Conservation (phyloP, 805 yeast species). For the Kodamaea jinghongensis region DNA sequence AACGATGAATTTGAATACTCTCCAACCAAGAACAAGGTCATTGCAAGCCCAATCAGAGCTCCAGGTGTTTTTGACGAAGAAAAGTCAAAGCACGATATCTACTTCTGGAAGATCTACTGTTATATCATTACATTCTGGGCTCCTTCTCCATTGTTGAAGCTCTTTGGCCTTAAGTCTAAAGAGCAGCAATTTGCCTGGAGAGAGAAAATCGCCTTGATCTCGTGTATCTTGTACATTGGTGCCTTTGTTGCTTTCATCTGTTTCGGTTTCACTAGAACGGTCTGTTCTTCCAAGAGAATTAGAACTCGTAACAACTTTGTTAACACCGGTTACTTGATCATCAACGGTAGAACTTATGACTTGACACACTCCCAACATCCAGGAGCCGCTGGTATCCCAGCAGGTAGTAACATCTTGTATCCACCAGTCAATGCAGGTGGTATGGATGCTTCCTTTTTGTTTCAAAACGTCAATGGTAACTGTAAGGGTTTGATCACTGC, state of each 20-base stretch:
- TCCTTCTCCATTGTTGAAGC: conserved; percentile 65
- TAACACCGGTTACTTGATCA: conserved; percentile 57
- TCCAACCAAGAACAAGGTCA: conserved; percentile 26
- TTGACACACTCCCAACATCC: conserved; percentile 75
- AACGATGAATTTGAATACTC: conserved; percentile 51
- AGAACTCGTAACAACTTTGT: conserved; percentile 65
- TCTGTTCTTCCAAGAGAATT: conserved; percentile 49
- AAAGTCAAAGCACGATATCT: conserved; percentile 25
- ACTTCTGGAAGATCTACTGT: conserved; percentile 82
- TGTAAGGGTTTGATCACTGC: conserved; percentile 79
- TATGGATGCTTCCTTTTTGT: conserved; percentile 75
- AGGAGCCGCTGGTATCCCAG: conserved; percentile 70
- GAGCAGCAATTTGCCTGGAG: conserved; percentile 96
- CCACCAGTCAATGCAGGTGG: conserved; percentile 91
- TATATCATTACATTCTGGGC: conserved; percentile 87
- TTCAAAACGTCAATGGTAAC: conserved; percentile 90
- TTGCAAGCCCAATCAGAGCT: conserved; percentile 18
- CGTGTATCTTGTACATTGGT: conserved; percentile 72
- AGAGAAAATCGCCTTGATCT: conserved; percentile 83
- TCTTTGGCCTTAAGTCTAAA: conserved; percentile 75
- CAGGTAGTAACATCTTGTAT: conserved; percentile 69
- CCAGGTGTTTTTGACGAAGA: conserved; percentile 15
- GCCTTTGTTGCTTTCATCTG: conserved; percentile 81
- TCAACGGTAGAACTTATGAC: conserved; percentile 81
- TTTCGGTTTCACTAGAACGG: conserved; percentile 86